phyloP scores from a whole-genome alignment of 1,284 basidiomycete species.

The Irpex sp. region DNA sequence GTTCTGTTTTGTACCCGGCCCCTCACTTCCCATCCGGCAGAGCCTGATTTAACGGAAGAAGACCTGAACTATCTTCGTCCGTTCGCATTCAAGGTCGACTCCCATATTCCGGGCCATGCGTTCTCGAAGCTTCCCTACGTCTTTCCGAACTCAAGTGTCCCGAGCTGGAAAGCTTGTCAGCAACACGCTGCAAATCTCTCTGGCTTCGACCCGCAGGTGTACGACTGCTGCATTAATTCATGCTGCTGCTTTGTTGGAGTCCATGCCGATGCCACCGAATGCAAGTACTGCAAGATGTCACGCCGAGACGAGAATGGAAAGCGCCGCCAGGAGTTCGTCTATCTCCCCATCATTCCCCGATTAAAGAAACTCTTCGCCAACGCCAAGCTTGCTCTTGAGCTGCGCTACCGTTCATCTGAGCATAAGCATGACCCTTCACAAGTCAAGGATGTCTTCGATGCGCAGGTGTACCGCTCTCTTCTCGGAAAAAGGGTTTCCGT shows the following conservation, averaged over 20 bases:
- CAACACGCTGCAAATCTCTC: slow-evolving; percentile 25
- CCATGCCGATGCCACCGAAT: slow-evolving; percentile 19
- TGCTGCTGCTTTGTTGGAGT: slow-evolving; percentile 32
- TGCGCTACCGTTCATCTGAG: slow-evolving; percentile 21
- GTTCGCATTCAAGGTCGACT: slow-evolving; percentile 19
- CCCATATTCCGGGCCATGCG: slow-evolving; percentile 16
- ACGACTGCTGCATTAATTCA: slow-evolving; percentile 35
- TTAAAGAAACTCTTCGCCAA: slow-evolving; percentile 6
- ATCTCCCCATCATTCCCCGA: slow-evolving; percentile 18
- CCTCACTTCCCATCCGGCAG: no score
- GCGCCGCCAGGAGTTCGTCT: slow-evolving; percentile 13
- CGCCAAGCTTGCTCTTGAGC: slow-evolving; percentile 5
- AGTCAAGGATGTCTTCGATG: slow-evolving; percentile 11
- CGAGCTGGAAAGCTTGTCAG: slow-evolving; percentile 11
- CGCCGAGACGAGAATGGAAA: slow-evolving; percentile 18
- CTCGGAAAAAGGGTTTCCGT: slow-evolving; percentile 7
- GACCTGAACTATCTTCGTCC: slow-evolving; percentile 12
- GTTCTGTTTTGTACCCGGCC: slow-evolving; percentile 4
- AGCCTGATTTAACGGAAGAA: slow-evolving; percentile 8
- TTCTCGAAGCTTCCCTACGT: slow-evolving; percentile 16
- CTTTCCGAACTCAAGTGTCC: slow-evolving; percentile 13
- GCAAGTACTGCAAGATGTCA: slow-evolving; percentile 30
- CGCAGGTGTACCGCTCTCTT: background rate
- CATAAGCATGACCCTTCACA: background rate
- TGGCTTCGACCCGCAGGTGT: slow-evolving; percentile 25